Evolutionary conservation across 331 rosid genomes (phyloP).

Genomic region (Malus hybrid): DNA sequence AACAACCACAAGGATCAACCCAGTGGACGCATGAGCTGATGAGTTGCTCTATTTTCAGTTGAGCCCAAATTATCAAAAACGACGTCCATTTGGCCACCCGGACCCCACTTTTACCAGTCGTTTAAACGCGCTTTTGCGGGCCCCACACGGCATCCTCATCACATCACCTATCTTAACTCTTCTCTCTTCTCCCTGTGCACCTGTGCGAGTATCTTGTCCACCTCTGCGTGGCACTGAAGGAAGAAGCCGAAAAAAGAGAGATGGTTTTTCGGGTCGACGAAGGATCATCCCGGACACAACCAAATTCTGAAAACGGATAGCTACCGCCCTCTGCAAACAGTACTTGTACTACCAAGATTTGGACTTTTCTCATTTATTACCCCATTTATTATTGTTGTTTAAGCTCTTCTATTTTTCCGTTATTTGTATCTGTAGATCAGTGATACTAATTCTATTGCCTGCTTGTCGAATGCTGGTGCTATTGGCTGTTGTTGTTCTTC

Average conservation of each 20-base stretch:
- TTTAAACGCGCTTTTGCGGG: neutral
- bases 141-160: constrained; percentile 3
- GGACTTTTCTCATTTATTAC: constrained; percentile 14
- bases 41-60: neutral
- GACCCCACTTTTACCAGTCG: neutral
- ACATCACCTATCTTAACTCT: neutral
- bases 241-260: constrained; percentile 4
- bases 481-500: constrained; percentile 7
- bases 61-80: neutral
- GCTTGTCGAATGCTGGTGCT: constrained; percentile 27
- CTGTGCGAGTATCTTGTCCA: neutral
- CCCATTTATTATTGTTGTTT: neutral
- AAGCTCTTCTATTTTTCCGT: neutral
- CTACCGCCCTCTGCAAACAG: neutral
- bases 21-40: neutral
- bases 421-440: neutral
- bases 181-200: neutral
- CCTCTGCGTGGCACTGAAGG: neutral
- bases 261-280: constrained; percentile 22
- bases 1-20: neutral
- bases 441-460: neutral
- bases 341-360: neutral
- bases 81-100: neutral
- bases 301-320: constrained; percentile 28
- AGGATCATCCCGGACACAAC: constrained; percentile 49